phyloP scores from a whole-genome alignment of 805 yeast genomes.

The Candida boidinii region DNA sequence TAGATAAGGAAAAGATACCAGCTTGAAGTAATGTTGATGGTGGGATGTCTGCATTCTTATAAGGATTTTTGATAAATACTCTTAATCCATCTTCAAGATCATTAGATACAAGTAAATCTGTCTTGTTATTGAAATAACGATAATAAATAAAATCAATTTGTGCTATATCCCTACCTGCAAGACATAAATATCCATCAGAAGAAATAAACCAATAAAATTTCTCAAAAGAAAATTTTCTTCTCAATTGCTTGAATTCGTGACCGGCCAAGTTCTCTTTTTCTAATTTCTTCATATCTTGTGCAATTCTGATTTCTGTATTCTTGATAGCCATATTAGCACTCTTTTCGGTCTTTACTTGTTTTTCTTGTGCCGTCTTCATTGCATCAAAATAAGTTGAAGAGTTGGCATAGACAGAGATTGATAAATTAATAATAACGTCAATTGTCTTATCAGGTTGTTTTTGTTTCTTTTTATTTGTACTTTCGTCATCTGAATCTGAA shows the following conservation, averaged over 20 bases:
- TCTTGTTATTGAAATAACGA: constrained; percentile 59
- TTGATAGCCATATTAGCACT: constrained; percentile 71
- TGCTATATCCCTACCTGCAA: constrained; percentile 76
- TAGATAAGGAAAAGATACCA: constrained; percentile 71
- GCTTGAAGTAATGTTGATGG: constrained; percentile 89
- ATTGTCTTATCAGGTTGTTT: constrained; percentile 20
- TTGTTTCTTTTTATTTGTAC: constrained; percentile 1
- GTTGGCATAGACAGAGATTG: constrained; percentile 78
- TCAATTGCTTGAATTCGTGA: constrained; percentile 41
- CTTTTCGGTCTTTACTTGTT: constrained; percentile 73
- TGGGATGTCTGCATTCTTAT: constrained; percentile 60
- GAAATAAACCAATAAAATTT: constrained; percentile 93
- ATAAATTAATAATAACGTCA: constrained; percentile 57
- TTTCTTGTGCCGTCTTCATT: constrained; percentile 65
- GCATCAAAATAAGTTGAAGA: constrained; percentile 74
- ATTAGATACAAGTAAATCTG: constrained; percentile 65
- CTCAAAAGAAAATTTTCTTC: constrained; percentile 85
- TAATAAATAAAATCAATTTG: constrained; percentile 78
- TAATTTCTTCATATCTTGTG: constrained; percentile 58
- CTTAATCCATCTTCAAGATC: constrained; percentile 69
- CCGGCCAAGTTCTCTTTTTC: constrained; percentile 48
- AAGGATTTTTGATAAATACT: constrained; percentile 77
- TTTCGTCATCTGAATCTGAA: constrained; percentile 21
- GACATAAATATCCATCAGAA: constrained; percentile 75
- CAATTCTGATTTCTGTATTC: constrained; percentile 73